Conservation (phyloP, 208 protist species). For the Acanthamoeba quina region DNA sequence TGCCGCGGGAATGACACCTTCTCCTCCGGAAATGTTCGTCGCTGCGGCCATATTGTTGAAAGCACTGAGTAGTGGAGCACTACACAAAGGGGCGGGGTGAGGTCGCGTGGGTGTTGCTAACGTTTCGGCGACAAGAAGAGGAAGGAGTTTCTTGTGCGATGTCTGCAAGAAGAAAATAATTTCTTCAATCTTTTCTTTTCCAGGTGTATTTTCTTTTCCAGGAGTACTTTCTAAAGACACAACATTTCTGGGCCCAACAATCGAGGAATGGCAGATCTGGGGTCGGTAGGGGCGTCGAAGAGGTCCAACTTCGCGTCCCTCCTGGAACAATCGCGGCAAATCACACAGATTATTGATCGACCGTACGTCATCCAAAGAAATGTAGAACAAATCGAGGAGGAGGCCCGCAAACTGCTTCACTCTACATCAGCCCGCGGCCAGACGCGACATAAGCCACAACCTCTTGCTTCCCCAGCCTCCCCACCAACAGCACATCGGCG, state of each 20-base stretch:
- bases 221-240: not conserved
- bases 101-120: too few relatives aligned
- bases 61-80: too few relatives aligned
- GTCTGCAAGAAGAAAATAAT: too few relatives aligned
- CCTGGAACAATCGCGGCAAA: not conserved
- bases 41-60: too few relatives aligned
- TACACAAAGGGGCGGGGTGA: too few relatives aligned
- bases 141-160: too few relatives aligned
- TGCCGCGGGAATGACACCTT: not conserved
- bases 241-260: too few relatives aligned
- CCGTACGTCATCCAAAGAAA: conserved; percentile 40
- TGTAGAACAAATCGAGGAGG: conserved; percentile 56
- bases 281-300: not conserved
- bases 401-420: conserved; percentile 37
- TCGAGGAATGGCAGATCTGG: not conserved
- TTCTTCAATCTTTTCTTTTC: not conserved
- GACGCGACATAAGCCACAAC: not conserved
- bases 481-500: not conserved
- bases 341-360: conserved; percentile 35
- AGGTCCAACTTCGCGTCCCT: not conserved
- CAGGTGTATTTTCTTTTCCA: too few relatives aligned
- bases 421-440: not conserved
- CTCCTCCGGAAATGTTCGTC: too few relatives aligned
- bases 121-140: too few relatives aligned
- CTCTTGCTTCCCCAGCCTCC: not conserved